Evolutionary conservation across 2,329 filamentous ascomycete genomes (phyloP).

Genomic region (Fusarium denticulatum): DNA sequence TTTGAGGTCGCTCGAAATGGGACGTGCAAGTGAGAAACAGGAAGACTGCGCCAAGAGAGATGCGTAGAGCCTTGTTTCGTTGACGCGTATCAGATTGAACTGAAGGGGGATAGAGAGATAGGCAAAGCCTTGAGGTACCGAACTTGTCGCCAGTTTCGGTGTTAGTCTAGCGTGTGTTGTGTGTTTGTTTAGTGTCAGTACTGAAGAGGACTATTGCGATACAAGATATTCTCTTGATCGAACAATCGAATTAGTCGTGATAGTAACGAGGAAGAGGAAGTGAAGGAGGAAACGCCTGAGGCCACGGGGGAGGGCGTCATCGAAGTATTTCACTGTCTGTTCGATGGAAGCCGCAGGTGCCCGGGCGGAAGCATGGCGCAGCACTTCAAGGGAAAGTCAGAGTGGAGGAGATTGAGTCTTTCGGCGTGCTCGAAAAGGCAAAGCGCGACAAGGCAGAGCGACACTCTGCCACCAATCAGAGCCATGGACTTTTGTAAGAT

Average conservation of each 20-base stretch:
- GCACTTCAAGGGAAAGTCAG: slow-evolving; percentile 32
- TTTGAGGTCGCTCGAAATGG: slow-evolving; percentile 21
- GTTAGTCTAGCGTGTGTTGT: neutral
- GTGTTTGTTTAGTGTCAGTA: neutral
- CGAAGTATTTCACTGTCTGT: slow-evolving; percentile 49
- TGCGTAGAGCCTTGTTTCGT: slow-evolving; percentile 16
- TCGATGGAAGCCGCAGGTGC: slow-evolving; percentile 35
- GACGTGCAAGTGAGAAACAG: slow-evolving; percentile 8
- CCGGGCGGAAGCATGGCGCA: slow-evolving; percentile 44
- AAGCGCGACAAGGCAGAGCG: slow-evolving; percentile 42
- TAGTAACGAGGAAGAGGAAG: slow-evolving; percentile 26
- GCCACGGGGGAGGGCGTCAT: slow-evolving; percentile 47
- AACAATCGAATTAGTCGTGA: slow-evolving; percentile 5
- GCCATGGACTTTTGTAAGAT: neutral
- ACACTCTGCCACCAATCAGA: slow-evolving; percentile 43
- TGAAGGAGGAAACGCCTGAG: slow-evolving; percentile 46
- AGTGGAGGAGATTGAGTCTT: slow-evolving; percentile 50
- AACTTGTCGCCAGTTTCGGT: slow-evolving; percentile 33
- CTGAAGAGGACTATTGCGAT: neutral
- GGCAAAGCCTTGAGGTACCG: slow-evolving; percentile 31
- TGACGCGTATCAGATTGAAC: slow-evolving; percentile 11
- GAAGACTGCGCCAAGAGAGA: slow-evolving; percentile 8
- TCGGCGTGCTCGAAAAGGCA: slow-evolving; percentile 56
- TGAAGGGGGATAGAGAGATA: slow-evolving; percentile 6
- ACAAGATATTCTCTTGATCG: slow-evolving; percentile 8